Evolutionary conservation across 257 asterid genomes (phyloP), one percentile per base, ranked within the genome.

Genomic region (Thymus mandschuricus): DNA sequence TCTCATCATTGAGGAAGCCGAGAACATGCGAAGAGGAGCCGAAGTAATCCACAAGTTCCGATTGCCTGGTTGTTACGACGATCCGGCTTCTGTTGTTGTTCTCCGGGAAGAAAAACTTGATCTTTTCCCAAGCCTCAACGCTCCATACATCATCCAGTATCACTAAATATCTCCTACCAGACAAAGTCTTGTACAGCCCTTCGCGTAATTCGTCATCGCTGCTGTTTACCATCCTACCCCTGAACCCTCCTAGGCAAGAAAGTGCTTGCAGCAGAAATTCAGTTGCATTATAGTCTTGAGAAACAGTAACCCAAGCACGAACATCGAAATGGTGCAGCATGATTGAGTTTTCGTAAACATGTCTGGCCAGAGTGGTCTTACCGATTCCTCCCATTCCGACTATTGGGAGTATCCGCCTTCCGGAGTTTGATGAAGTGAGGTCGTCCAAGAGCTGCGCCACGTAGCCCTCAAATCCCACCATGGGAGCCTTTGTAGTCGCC

Each of bases 41-140:
- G n/a, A 60, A 35, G 5, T 15, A 3, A 34, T 21, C 30, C 48
- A 27, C 60, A 11, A 70, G 2, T 3, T 34, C 8, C 5, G 3
- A 38, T 13, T 27, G 11, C 63, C 76, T 61, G 35, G 69, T 61
- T 4, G 76, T 71, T 60, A 71, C 1, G 3, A 70, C 5, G 5
- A 70, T 59, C 33, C 75, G 56, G 35, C 66, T 69, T 30, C 48
- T 1, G 58, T 31, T 69, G 27, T 59, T 3, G 21, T 58, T 44
- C 3, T 70, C 9, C 1, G 68, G 75, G 1, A 70, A 59, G 50
- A 45, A 70, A 3, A 4, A 45, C 13, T 61, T 8, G 0, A 71
- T 27, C 10, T 38, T 35, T 11, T 55, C 60, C 60, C 60, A 55
- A 28, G 35, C 35, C 34, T 55, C 35, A 0, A 57, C 21, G 11